Evolutionary conservation across 1,284 basidiomycete species (phyloP), one percentile per base, ranked within the genome.

Genomic region (Chondrostereum purpureum): DNA sequence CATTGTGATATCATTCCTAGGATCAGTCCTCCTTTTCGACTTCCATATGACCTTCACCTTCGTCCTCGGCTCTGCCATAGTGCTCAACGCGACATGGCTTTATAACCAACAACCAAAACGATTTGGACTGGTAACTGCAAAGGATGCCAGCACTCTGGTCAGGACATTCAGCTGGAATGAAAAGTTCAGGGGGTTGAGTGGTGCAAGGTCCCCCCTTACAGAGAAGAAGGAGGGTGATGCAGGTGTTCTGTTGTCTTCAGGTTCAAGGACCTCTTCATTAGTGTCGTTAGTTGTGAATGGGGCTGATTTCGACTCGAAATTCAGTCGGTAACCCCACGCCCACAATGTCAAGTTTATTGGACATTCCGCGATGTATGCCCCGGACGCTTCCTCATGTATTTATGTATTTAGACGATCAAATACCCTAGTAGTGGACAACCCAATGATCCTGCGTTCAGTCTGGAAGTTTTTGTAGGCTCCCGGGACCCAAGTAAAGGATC

Each of bases 1-100:
- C 60, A 96, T 97, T 63, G 81, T 97, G 55, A 78, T 97, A 53
- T 94, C 92, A 40, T 96, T 95, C 76, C 73, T 92, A 47, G 89
- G 88, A 2, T 91, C 88, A 3, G 85, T 95, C 45, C 79, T 79
- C 6, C 78, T 96, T 34, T 96, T 96, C 75, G 72, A 86, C 59
- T 93, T 93, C 70, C 76, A 77, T 36, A 84, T 97, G 62, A 90
- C 93, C 0, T 72, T 83, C 45, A 80, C 86, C 0, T 97, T 97
- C 61, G 65, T 93, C 49, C 66, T 89, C 24, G 93, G 93, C 42
- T 84, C 90, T 0, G 69, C 73, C 23, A 76, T 92, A 49, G 93
- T 96, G 42, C 77, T 97, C 37, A 72, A 78, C 42, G 86, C 92
- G 20, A 96, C 93, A 1, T 92, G 88, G 80, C 69, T 94, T 50